phyloP scores from a whole-genome alignment of 805 yeast species.

The Ogataea paradorogensis region DNA sequence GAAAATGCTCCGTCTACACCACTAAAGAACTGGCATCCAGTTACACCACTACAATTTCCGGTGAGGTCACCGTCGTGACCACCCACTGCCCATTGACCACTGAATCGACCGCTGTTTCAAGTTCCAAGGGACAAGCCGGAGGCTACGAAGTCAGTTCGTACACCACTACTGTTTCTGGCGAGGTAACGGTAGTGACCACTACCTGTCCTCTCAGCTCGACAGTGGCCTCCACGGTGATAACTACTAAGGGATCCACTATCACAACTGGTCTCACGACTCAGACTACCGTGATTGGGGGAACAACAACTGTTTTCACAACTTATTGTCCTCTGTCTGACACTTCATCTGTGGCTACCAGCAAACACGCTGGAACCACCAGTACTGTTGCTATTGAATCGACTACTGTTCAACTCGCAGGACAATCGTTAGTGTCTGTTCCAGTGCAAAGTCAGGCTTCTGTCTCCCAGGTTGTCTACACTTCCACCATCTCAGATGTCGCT shows the following conservation, averaged over 20 bases:
- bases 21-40: constrained; percentile 22
- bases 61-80: constrained; percentile 21
- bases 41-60: constrained; percentile 24
- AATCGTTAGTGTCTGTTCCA: constrained; percentile 22
- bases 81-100: constrained; percentile 20
- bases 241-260: constrained; percentile 5
- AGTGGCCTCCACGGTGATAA: constrained; percentile 4
- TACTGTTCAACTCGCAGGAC: constrained; percentile 21
- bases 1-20: constrained; percentile 17
- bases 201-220: constrained; percentile 15
- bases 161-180: constrained; percentile 17
- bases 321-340: constrained; percentile 16
- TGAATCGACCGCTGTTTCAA: constrained; percentile 6
- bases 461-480: constrained; percentile 23
- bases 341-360: constrained; percentile 8
- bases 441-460: constrained; percentile 15
- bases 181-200: constrained; percentile 19
- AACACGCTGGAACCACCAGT: constrained; percentile 1
- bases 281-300: constrained; percentile 14
- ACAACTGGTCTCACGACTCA: constrained; percentile 11
- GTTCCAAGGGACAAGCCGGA: constrained; percentile 17
- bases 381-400: constrained; percentile 3
- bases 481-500: constrained; percentile 24
- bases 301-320: constrained; percentile 20
- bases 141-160: constrained; percentile 10